phyloP scores from a whole-genome alignment of 495 filamentous ascomycete species.

The Lindgomyces ingoldianus region DNA sequence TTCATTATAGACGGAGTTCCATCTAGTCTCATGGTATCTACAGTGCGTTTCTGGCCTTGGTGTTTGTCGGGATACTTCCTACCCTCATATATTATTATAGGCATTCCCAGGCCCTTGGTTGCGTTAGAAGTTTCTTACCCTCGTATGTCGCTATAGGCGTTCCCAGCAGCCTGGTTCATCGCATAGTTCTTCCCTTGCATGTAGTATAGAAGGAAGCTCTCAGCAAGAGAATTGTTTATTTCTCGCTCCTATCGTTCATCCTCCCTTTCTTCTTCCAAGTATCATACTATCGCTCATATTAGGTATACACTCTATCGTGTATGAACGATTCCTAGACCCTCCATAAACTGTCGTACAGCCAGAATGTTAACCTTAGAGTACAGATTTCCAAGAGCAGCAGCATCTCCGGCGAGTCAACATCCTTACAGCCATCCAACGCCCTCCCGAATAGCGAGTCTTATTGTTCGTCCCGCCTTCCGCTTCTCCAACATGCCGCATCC shows the following conservation, averaged over 20 bases:
- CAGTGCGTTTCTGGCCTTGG: background rate
- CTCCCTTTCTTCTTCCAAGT: background rate
- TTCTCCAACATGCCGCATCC: constrained; percentile 8
- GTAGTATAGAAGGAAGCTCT: background rate
- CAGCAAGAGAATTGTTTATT: background rate
- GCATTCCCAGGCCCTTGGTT: background rate
- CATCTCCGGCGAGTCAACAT: constrained; percentile 9
- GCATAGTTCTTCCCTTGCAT: background rate
- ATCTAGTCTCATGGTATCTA: background rate
- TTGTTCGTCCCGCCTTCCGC: constrained; percentile 9
- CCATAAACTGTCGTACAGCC: background rate
- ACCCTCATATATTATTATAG: background rate
- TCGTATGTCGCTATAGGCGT: background rate
- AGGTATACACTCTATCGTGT: background rate
- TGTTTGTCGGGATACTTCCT: background rate
- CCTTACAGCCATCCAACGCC: constrained; percentile 8
- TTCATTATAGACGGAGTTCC: background rate
- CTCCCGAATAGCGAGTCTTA: constrained; percentile 8
- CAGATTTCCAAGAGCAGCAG: constrained; percentile 7
- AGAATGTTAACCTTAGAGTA: background rate
- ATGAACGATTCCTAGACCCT: background rate
- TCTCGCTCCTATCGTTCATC: background rate
- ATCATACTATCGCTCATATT: background rate
- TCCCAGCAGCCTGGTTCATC: background rate
- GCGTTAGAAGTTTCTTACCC: background rate